phyloP scores from a whole-genome alignment of 345 rosid species.

The Camelina hispida region DNA sequence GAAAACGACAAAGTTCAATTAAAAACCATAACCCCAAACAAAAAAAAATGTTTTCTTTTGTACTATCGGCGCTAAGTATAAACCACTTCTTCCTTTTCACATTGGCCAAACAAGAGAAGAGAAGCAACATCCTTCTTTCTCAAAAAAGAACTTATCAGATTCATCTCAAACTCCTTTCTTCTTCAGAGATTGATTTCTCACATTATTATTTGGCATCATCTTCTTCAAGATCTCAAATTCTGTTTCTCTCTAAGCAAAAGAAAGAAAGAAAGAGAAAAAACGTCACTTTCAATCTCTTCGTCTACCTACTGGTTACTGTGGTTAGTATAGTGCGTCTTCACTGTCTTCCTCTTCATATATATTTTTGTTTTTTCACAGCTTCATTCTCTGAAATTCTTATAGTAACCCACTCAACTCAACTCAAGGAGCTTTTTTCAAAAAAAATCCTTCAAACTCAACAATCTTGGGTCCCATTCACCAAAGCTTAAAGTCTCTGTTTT shows the following conservation, averaged over 20 bases:
- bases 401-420: conserved; percentile 13
- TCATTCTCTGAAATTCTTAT: conserved; percentile 3
- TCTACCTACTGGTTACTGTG: conserved; percentile 28
- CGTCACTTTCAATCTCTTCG: conserved; percentile 20
- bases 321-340: conserved; percentile 35
- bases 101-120: conserved; percentile 1
- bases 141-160: conserved; percentile 6
- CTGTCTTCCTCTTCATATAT: conserved; percentile 41
- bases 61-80: background rate
- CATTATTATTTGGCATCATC: conserved; percentile 12
- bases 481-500: conserved; percentile 41
- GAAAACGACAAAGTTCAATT: conserved; percentile 38
- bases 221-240: background rate
- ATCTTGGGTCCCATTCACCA: conserved; percentile 41
- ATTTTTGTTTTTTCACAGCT: background rate
- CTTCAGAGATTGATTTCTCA: conserved; percentile 7
- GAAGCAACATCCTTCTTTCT: conserved; percentile 5
- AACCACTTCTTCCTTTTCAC: conserved; percentile 33
- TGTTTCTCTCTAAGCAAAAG: too few relatives aligned
- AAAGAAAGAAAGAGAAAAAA: background rate
- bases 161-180: conserved; percentile 12
- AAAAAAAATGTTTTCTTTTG: conserved; percentile 8
- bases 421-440: background rate
- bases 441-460: conserved; percentile 1
- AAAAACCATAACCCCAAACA: conserved; percentile 11